Evolutionary conservation across 345 rosid genomes (phyloP), one percentile per base, ranked within the genome.

Genomic region (Citrus glauca): DNA sequence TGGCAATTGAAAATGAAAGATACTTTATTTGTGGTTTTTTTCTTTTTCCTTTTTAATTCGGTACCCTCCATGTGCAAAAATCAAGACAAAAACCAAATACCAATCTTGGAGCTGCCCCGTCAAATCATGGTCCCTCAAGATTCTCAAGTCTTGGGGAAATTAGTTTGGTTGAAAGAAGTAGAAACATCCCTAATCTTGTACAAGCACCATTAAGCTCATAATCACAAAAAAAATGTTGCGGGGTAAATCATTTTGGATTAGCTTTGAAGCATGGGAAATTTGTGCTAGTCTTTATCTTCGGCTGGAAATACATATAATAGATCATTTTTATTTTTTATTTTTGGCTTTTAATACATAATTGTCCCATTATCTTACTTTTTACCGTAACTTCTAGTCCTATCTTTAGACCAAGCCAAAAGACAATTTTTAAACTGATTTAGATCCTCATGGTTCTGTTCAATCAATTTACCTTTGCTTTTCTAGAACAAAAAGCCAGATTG

Each of bases 391-490:
- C 32, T 35, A 1, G 27, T 38, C 11, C 71, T 0, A 61, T 61
- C 65, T 61, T 2, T 9, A 17, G 60, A 70, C 25, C 73, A 16
- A 70, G 4, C 6, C 57, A 48, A 28, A 14, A 8, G 20, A 25
- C 72, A 45, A 42, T 24, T 20, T 22, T 22, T 0, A 9, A 25
- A 24, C 9, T 11, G 10, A 25, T 66, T 66, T 24, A 10, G 9
- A 35, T 35, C 10, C 61, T 19, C 2, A 56, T 35, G 2, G 35
- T 4, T 32, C 10, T 45, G 57, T 53, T 53, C 20, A 53, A 53
- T 53, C n/a, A 53, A 53, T 28, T 30, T 17, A n/a, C 32, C 50
- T 71, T 76, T 38, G 60, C 73, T 70, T 69, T 68, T 66, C 79
- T 66, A 66, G 69, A 53, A 63, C 62, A 60, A 59, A 66, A 42